Evolutionary conservation across 2,329 filamentous ascomycete genomes (phyloP).

Genomic region (Fusarium graminum): DNA sequence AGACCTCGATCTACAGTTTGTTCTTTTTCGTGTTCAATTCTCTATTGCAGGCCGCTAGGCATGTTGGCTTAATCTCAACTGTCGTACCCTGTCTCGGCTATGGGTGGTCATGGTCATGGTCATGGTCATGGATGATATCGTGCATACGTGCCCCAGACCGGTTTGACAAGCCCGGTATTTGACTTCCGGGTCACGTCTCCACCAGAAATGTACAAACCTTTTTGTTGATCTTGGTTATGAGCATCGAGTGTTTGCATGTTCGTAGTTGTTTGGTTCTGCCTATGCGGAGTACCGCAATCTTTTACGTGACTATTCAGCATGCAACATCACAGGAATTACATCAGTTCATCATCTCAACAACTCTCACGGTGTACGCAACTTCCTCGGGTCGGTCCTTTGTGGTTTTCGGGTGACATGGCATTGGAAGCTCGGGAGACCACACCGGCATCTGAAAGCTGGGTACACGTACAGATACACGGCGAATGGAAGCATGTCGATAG

Average conservation of each 20-base stretch:
- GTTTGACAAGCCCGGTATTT: constrained; percentile 33
- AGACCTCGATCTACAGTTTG: background rate
- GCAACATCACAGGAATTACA: background rate
- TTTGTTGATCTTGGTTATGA: background rate
- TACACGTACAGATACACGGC: background rate
- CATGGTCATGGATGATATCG: constrained; percentile 30
- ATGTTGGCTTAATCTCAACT: constrained; percentile 6
- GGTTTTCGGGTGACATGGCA: constrained; percentile 16
- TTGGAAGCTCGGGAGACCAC: constrained; percentile 13
- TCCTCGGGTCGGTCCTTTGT: constrained; percentile 32
- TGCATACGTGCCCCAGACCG: constrained; percentile 33
- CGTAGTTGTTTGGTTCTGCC: constrained; percentile 1
- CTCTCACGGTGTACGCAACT: constrained; percentile 8
- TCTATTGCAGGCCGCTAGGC: background rate
- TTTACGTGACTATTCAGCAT: background rate
- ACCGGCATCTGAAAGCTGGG: constrained; percentile 10
- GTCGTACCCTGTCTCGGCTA: constrained; percentile 10
- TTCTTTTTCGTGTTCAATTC: background rate
- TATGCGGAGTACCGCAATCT: constrained; percentile 11
- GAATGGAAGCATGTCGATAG: constrained; percentile 2
- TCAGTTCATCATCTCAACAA: background rate
- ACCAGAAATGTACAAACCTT: constrained; percentile 6
- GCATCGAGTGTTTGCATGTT: background rate
- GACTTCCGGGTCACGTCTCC: constrained; percentile 30
- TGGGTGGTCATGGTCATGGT: background rate